Percentiles rank a stretch among this genome's conserved stretches.
These are phyloP conservation scores for Kwoniella sp. DNA, from an alignment of 768 basidiomycete species.

Conservation along the genomic window DNA sequence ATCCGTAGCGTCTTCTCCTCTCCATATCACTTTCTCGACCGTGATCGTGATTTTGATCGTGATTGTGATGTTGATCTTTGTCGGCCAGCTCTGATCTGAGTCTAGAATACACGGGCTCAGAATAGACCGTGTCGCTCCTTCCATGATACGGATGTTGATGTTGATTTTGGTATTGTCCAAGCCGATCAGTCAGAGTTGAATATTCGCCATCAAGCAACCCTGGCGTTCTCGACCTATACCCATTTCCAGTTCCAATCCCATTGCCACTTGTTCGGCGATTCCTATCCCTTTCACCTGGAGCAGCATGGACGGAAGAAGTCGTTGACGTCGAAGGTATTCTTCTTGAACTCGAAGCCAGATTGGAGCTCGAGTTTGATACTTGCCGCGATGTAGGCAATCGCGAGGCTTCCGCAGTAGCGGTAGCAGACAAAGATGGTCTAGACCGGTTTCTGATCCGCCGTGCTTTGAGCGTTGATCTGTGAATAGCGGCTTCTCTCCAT, in stretches of 20 bases:
- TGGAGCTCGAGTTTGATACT: too few species aligned
- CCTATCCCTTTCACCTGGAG: neutral
- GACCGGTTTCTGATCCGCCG: conserved; percentile 20
- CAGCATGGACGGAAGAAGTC: neutral
- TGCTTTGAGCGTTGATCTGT: conserved; percentile 9
- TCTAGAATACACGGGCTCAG: conserved; percentile 44
- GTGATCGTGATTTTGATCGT: too few species aligned
- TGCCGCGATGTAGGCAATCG: neutral
- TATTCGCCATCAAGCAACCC: neutral
- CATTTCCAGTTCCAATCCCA: neutral
- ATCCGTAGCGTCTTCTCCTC: conserved; percentile 22
- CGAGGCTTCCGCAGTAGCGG: neutral
- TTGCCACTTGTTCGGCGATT: neutral
- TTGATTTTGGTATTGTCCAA: neutral
- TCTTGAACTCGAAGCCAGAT: neutral
- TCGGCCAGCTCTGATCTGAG: conserved; percentile 32
- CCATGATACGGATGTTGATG: neutral
- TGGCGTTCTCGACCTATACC: neutral
- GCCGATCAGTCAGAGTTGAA: too few species aligned
- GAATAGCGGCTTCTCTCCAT: conserved; percentile 28
- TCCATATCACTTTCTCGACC: neutral
- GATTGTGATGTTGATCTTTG: too few species aligned
- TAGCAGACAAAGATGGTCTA: conserved; percentile 7
- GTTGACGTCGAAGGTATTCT: conserved; percentile 13
- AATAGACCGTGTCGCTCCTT: conserved; percentile 22